phyloP scores from a whole-genome alignment of 78 protist genomes.

The Dictyostelium brefeldianum region DNA sequence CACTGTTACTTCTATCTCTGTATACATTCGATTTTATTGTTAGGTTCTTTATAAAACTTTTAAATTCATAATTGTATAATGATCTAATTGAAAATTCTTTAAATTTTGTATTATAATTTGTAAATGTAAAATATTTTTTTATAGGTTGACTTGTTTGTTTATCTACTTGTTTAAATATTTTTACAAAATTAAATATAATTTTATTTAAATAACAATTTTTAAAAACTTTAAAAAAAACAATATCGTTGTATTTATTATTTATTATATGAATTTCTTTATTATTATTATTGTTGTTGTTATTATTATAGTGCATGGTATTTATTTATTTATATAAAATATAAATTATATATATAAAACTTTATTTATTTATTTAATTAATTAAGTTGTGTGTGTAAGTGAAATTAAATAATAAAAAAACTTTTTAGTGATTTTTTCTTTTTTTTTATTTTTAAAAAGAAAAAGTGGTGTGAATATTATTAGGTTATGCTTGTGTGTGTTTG shows the following conservation, averaged over 20 bases:
- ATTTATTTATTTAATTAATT: no score
- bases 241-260: background rate
- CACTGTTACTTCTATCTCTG: background rate
- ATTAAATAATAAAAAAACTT: no score
- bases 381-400: no score
- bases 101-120: constrained; percentile 15
- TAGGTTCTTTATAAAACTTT: background rate
- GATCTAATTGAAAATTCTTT: constrained; percentile 19
- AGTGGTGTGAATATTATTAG: no score
- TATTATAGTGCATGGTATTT: background rate
- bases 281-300: background rate
- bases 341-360: no score
- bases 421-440: no score
- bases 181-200: background rate
- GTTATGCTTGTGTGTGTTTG: no score
- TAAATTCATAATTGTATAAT: background rate
- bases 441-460: no score
- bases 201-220: constrained; percentile 11
- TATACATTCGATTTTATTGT: background rate
- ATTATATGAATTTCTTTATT: background rate
- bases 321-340: no score
- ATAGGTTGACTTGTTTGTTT: background rate
- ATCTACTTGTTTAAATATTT: background rate
- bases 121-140: constrained; percentile 9
- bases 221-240: background rate